These are phyloP conservation scores for Cutaneotrichosporon sp. DNA, from an alignment of 1,284 basidiomycete genomes.

Conservation along the genomic window DNA sequence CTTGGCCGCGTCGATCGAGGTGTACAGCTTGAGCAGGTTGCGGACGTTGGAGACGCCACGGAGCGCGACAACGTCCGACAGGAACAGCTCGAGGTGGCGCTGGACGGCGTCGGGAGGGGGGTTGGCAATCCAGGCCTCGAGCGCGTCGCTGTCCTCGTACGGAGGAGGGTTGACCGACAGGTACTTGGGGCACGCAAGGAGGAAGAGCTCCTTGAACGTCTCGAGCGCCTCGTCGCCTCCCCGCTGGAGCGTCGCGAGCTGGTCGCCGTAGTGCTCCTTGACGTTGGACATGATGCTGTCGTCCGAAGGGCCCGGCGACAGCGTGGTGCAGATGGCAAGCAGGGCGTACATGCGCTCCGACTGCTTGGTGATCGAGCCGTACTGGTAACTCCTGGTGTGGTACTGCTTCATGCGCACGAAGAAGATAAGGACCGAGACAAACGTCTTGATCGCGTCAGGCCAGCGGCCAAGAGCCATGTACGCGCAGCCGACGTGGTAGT, in stretches of 20 bases:
- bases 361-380: constrained; percentile 97
- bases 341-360: constrained; percentile 97
- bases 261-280: constrained; percentile 89
- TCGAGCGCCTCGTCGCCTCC: constrained; percentile 63
- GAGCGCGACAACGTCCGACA: constrained; percentile 70
- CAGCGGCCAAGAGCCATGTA: constrained; percentile 93
- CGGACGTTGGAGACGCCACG: constrained; percentile 76
- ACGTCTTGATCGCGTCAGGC: constrained; percentile 88
- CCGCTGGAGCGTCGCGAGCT: constrained; percentile 76
- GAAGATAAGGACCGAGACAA: constrained; percentile 88
- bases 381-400: constrained; percentile 92
- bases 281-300: constrained; percentile 91
- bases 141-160: constrained; percentile 72
- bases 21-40: constrained; percentile 92
- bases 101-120: constrained; percentile 67
- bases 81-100: constrained; percentile 75
- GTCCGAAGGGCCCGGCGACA: constrained; percentile 84
- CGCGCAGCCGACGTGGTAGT: constrained; percentile 94
- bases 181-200: constrained; percentile 89
- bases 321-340: constrained; percentile 84
- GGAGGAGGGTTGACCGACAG: constrained; percentile 89
- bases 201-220: constrained; percentile 89
- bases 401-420: constrained; percentile 89
- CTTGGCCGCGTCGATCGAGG: constrained; percentile 84
- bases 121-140: constrained; percentile 56